Evolutionary conservation across 2,329 filamentous ascomycete genomes (phyloP).

Genomic region (Massarina eburnea): DNA sequence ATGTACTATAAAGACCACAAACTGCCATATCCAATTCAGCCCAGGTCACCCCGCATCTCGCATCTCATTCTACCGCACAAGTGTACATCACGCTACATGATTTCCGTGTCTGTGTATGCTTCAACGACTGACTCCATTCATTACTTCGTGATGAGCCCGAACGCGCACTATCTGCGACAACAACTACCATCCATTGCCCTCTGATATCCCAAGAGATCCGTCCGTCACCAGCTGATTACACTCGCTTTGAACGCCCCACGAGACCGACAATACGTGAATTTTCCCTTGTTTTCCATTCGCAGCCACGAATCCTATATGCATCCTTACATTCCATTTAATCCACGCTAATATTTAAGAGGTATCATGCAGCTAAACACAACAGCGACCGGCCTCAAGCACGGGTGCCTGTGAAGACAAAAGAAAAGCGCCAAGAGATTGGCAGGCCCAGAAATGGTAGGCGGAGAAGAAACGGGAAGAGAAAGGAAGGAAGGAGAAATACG

Average conservation of each 20-base stretch:
- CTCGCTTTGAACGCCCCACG: too few relatives aligned
- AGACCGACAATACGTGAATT: too few relatives aligned
- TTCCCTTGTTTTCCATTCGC: too few relatives aligned
- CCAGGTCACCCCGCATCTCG: slow-evolving; percentile 15
- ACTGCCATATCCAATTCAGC: slow-evolving; percentile 22
- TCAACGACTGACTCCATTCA: slow-evolving; percentile 1
- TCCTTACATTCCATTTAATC: background rate
- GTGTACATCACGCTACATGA: background rate
- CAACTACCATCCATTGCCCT: background rate
- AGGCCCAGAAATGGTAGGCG: background rate
- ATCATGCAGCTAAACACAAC: slow-evolving; percentile 7
- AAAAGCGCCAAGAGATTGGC: background rate
- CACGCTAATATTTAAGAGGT: slow-evolving; percentile 4
- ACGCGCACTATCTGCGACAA: background rate
- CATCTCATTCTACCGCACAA: slow-evolving; percentile 1
- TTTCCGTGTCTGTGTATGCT: too few relatives aligned
- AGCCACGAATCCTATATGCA: too few relatives aligned
- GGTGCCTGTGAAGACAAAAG: background rate
- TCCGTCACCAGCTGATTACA: too few relatives aligned
- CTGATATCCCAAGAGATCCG: too few relatives aligned
- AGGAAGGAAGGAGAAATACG: background rate
- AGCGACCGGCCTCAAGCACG: background rate
- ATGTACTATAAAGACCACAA: slow-evolving; percentile 15
- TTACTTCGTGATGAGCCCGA: slow-evolving; percentile 4
- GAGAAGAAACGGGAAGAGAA: background rate